Conservation (phyloP, 305 asterid genomes). For the Fraxinus paxiana region DNA sequence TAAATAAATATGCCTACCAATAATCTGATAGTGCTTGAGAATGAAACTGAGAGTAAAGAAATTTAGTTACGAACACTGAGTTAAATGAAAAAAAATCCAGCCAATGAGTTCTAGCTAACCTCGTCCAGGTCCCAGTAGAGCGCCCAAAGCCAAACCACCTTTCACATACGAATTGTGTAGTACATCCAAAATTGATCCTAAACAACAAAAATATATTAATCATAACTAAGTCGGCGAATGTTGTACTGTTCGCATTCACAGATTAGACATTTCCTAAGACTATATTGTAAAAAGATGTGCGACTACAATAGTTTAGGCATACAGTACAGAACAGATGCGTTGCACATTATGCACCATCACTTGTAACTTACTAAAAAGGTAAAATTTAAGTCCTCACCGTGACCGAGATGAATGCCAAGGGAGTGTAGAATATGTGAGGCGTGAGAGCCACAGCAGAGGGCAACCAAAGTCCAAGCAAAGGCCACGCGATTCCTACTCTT, state of each 20-base stretch:
- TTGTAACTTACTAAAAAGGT: slow-evolving; percentile 1
- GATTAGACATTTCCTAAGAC: neutral
- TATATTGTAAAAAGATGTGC: neutral
- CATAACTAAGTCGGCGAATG: neutral
- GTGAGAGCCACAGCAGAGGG: slow-evolving; percentile 89
- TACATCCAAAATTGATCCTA: slow-evolving; percentile 65
- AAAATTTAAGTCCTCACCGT: slow-evolving; percentile 46
- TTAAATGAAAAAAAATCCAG: slow-evolving; percentile 3
- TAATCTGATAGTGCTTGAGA: neutral
- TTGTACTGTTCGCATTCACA: neutral
- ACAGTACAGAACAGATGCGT: neutral
- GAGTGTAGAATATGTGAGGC: slow-evolving; percentile 84
- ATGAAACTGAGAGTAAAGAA: neutral
- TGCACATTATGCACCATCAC: neutral
- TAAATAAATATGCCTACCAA: neutral
- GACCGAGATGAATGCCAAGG: slow-evolving; percentile 75
- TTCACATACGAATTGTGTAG: slow-evolving; percentile 86
- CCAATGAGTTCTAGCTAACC: slow-evolving; percentile 45
- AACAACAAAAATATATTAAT: slow-evolving; percentile 3
- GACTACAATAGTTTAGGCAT: neutral
- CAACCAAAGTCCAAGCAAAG: slow-evolving; percentile 92
- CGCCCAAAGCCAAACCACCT: slow-evolving; percentile 83
- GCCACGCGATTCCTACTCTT: slow-evolving; percentile 75
- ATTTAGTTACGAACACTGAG: neutral
- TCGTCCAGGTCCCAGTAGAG: slow-evolving; percentile 94